Conservation (phyloP, 345 rosid genomes). For the Boechera retrofracta region DNA sequence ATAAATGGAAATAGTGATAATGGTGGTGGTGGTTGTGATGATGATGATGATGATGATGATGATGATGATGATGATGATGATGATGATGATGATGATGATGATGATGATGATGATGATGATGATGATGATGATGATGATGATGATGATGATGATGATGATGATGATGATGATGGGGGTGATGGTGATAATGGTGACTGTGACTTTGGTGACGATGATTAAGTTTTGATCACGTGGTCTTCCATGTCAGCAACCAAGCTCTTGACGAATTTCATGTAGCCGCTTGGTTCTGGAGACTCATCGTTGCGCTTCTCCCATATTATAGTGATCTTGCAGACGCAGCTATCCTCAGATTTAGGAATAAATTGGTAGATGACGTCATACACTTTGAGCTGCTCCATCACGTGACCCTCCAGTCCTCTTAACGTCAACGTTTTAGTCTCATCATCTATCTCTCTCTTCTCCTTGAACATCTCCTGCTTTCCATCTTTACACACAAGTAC, state of each 20-base stretch:
- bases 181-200: neutral
- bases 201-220: conserved; percentile 10
- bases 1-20: neutral
- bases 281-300: conserved; percentile 43
- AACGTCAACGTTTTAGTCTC: conserved; percentile 30
- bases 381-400: conserved; percentile 43
- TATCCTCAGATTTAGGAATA: conserved; percentile 35
- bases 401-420: conserved; percentile 41
- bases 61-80: too few species aligned
- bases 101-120: too few species aligned
- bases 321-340: conserved; percentile 41
- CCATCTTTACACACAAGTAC: conserved; percentile 36
- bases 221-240: conserved; percentile 34
- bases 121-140: too few species aligned
- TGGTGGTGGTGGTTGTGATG: neutral
- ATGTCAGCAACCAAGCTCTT: conserved; percentile 40
- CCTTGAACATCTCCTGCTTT: conserved; percentile 37
- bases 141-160: too few species aligned
- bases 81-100: too few species aligned
- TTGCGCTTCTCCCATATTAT: conserved; percentile 43
- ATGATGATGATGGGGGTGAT: too few species aligned
- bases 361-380: conserved; percentile 33
- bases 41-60: too few species aligned
- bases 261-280: conserved; percentile 37
- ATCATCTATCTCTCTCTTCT: conserved; percentile 39